Base-by-base conservation (phyloP, 1,139 yeast genomes). In the Sugiyamaella paludigena region DNA sequence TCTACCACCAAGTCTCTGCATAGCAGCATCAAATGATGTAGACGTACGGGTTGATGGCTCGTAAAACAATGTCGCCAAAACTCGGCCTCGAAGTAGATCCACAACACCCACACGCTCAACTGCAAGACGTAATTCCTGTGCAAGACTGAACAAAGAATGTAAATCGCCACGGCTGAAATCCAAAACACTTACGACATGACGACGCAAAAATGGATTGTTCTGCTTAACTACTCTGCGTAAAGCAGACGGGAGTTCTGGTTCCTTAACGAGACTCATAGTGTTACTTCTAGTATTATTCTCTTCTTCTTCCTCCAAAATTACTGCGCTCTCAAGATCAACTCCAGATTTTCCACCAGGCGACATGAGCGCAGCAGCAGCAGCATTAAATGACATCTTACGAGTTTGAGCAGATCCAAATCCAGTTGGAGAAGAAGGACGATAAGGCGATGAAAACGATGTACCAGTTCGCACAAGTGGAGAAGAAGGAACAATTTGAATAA, bases 1-100 rank as follows among this genome's bases (percentile, higher is more conserved):
- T 70, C 96, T 83, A 67, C 99, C 99, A 69, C 99, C 99, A 63
- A 94, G 79, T 75, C 99, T 86, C 77, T 94, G 98, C 98, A 94
- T 94, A 54, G 99, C 99, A 61, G 97, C 96, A 70, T 94, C 96
- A 68, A 94, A 94, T 1, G 98, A 91, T 24, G 97, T 83, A 13
- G 95, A 81, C 30, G 99, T 94, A 72, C 99, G 81, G 41, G 99
- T 94, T 9, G 97, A 88, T 61, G 99, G 98, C 75, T 94, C 99
- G 70, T 89, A 94, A 76, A 94, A 94, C 78, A 94, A 84, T 24
- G 98, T 92, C 45, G 97, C 88, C 66, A 94, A 77, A 47, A 94
- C 83, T 66, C 96, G 83, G 54, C 98, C 96, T 71, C 83, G 80
- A 72, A 92, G 80, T 55, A 94, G 71, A 69, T 92, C 96, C 68